Percentiles rank a stretch among this genome's conserved stretches.
These are phyloP conservation scores for Vitis amurensis DNA, from an alignment of 164 flowering plant species.

Conservation along the genomic window DNA sequence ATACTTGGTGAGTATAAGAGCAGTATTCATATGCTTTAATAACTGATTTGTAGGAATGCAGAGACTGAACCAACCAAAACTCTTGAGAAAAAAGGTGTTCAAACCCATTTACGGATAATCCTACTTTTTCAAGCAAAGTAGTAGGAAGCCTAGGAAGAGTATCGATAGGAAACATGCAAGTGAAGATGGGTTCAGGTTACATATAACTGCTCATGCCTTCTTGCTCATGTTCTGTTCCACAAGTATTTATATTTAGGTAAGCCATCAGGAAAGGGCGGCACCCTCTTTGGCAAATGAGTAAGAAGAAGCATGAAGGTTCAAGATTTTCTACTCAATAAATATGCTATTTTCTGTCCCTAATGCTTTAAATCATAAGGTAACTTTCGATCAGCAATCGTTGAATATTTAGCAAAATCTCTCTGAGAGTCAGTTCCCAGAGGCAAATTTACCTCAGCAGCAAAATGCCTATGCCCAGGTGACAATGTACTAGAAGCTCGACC, in stretches of 20 bases:
- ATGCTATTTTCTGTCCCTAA: not conserved
- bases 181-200: too few species aligned
- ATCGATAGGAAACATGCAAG: too few species aligned
- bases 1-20: not conserved
- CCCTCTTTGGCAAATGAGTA: not conserved
- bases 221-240: too few species aligned
- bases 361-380: not conserved
- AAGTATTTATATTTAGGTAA: too few species aligned
- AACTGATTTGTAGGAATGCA: not conserved
- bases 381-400: not conserved
- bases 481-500: conserved; percentile 86
- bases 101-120: not conserved
- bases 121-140: not conserved
- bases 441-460: conserved; percentile 65
- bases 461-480: conserved; percentile 89
- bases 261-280: not conserved
- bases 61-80: not conserved
- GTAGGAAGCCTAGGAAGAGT: not conserved
- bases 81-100: not conserved
- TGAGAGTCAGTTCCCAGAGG: not conserved
- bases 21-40: not conserved
- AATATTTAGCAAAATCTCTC: not conserved
- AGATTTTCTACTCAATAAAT: not conserved
- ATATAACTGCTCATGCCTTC: too few species aligned
- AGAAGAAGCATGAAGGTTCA: not conserved